phyloP scores from a whole-genome alignment of 371 early-diverging fungal species.

The Mucor velutinosus region DNA sequence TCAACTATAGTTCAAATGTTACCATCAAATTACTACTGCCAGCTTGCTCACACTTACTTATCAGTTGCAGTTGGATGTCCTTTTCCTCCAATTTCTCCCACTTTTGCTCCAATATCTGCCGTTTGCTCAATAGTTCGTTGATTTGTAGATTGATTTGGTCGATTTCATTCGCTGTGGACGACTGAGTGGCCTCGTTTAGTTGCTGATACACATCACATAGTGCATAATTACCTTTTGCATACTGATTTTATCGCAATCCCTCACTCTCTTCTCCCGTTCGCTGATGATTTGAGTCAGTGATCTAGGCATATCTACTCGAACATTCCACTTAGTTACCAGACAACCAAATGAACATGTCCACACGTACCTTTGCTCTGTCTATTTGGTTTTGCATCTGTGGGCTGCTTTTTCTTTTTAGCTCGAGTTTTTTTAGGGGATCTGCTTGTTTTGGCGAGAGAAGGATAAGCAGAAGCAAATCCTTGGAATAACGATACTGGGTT shows the following conservation, averaged over 20 bases:
- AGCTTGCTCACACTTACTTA: conserved; percentile 11
- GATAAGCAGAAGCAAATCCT: conserved; percentile 65
- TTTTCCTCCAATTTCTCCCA: conserved; percentile 58
- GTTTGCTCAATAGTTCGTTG: conserved; percentile 54
- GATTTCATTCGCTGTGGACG: conserved; percentile 57
- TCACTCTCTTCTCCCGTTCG: conserved; percentile 55
- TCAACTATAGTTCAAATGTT: conserved; percentile 32
- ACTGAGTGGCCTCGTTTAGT: conserved; percentile 19
- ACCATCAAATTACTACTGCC: background rate
- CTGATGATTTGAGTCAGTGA: conserved; percentile 40
- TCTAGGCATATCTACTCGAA: conserved; percentile 17
- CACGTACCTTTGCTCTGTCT: conserved; percentile 7
- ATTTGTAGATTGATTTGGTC: conserved; percentile 64
- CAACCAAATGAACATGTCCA: background rate
- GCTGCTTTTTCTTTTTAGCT: conserved; percentile 45
- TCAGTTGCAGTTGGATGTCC: conserved; percentile 45
- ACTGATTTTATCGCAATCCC: conserved; percentile 56
- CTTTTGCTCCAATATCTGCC: conserved; percentile 53
- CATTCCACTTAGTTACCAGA: background rate
- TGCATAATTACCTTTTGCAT: conserved; percentile 45
- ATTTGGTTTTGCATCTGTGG: conserved; percentile 8
- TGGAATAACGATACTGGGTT: conserved; percentile 62
- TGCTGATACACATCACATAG: background rate
- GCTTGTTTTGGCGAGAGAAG: conserved; percentile 38
- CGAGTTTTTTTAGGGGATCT: conserved; percentile 31